Evolutionary conservation across 305 asterid genomes (phyloP).

Genomic region (Solanum hybrid): DNA sequence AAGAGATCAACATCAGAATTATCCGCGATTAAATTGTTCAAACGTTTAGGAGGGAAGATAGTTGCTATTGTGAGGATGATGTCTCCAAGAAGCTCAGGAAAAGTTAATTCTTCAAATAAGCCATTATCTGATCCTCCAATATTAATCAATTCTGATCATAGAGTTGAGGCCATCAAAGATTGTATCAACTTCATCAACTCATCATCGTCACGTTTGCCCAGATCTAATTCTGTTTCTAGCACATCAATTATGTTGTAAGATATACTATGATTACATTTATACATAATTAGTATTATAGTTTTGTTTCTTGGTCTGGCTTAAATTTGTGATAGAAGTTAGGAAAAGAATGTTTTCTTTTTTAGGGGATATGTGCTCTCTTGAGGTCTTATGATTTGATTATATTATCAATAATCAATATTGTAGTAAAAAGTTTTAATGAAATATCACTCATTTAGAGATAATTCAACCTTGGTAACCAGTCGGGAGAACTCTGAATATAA

Average conservation of each 20-base stretch:
- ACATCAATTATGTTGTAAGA: background rate
- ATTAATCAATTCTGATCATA: constrained; percentile 37
- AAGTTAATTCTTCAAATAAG: constrained; percentile 24
- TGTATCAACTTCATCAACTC: constrained; percentile 75
- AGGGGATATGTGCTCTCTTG: background rate
- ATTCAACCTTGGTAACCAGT: background rate
- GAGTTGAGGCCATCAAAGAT: constrained; percentile 74
- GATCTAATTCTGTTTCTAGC: constrained; percentile 46
- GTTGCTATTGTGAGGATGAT: constrained; percentile 20
- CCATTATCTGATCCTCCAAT: constrained; percentile 27
- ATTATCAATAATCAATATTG: background rate
- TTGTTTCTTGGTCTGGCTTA: background rate
- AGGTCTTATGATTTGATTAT: background rate
- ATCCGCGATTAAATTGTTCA: constrained; percentile 33
- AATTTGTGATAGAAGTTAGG: background rate
- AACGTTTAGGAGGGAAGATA: constrained; percentile 29
- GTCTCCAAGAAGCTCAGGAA: constrained; percentile 18
- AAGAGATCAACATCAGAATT: constrained; percentile 20
- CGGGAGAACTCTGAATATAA: background rate
- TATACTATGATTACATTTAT: background rate
- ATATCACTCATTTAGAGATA: background rate
- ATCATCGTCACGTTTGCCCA: constrained; percentile 40
- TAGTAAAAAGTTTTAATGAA: background rate
- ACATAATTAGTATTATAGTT: background rate
- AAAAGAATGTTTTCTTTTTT: background rate